Evolutionary conservation across 768 basidiomycete genomes (phyloP).

Genomic region (Mycena haematopus): DNA sequence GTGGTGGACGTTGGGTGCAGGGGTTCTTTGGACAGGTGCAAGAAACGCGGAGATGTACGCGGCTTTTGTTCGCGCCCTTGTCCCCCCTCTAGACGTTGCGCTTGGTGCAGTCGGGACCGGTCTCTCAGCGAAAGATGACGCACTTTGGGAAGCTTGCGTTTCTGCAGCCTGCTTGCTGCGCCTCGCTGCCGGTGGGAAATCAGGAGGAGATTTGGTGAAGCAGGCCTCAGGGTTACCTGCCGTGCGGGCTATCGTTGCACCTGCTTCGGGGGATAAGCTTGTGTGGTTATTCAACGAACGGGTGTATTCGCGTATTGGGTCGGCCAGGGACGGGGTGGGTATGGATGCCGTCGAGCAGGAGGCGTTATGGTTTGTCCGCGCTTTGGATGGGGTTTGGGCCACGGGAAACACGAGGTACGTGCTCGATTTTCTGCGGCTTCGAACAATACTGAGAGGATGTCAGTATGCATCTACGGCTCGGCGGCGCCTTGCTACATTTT

Average conservation of each 20-base stretch:
- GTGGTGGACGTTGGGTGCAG: constrained; percentile 29
- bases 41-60: constrained; percentile 10
- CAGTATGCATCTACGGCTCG: constrained; percentile 22
- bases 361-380: constrained; percentile 27
- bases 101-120: constrained; percentile 26
- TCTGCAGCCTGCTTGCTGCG: constrained; percentile 27
- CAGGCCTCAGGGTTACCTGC: constrained; percentile 10
- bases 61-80: constrained; percentile 20
- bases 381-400: constrained; percentile 24
- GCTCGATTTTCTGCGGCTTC: background rate
- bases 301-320: constrained; percentile 26
- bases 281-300: constrained; percentile 29
- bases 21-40: constrained; percentile 19
- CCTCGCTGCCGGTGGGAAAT: constrained; percentile 17
- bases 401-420: constrained; percentile 14
- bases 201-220: constrained; percentile 24
- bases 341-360: constrained; percentile 15
- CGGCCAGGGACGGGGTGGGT: constrained; percentile 13
- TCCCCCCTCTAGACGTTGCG: constrained; percentile 21
- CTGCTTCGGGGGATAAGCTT: constrained; percentile 24
- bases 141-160: constrained; percentile 27
- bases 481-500: constrained; percentile 24
- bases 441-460: background rate
- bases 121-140: constrained; percentile 26
- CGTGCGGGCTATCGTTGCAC: constrained; percentile 23